These are phyloP conservation scores for Trypanosomatidae sp. DNA, from an alignment of 208 protist species.

Conservation along the genomic window DNA sequence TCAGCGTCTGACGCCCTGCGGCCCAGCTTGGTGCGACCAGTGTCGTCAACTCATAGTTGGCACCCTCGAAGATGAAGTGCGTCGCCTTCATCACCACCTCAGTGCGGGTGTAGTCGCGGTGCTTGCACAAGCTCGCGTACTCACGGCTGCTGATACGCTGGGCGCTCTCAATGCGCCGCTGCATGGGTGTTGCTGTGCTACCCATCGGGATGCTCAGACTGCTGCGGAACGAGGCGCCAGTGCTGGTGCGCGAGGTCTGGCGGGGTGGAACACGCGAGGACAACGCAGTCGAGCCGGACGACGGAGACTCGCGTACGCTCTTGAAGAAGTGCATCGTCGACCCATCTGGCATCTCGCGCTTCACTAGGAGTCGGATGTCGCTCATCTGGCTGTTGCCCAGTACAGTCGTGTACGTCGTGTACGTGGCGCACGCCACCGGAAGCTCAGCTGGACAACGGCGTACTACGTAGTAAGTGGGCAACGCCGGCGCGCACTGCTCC, in stretches of 20 bases:
- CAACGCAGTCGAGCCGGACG: slow-evolving; percentile 1
- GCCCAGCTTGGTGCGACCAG: slow-evolving; percentile 60
- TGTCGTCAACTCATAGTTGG: slow-evolving; percentile 66
- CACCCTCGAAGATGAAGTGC: slow-evolving; percentile 61
- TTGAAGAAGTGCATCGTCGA: slow-evolving; percentile 73
- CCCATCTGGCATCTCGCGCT: slow-evolving; percentile 51
- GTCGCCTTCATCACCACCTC: slow-evolving; percentile 52
- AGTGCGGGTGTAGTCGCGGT: slow-evolving; percentile 45
- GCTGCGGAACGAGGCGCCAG: slow-evolving; percentile 19
- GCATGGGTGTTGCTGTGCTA: slow-evolving; percentile 7
- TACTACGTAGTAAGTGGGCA: slow-evolving; percentile 45
- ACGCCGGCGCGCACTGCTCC: slow-evolving; percentile 21
- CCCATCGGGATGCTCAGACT: background rate
- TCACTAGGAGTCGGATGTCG: slow-evolving; percentile 61
- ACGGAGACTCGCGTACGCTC: slow-evolving; percentile 31
- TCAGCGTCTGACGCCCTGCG: slow-evolving; percentile 58
- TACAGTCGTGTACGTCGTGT: slow-evolving; percentile 46
- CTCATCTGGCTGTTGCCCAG: slow-evolving; percentile 55
- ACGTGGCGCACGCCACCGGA: slow-evolving; percentile 41
- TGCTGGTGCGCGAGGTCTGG: slow-evolving; percentile 11
- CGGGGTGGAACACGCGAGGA: background rate
- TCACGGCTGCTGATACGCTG: slow-evolving; percentile 75
- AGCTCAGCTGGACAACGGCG: slow-evolving; percentile 34
- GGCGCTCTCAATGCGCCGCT: slow-evolving; percentile 47
- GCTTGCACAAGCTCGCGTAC: slow-evolving; percentile 60